These are phyloP conservation scores for Mortierella sp. DNA, from an alignment of 371 early-diverging fungal species.

Conservation along the genomic window DNA sequence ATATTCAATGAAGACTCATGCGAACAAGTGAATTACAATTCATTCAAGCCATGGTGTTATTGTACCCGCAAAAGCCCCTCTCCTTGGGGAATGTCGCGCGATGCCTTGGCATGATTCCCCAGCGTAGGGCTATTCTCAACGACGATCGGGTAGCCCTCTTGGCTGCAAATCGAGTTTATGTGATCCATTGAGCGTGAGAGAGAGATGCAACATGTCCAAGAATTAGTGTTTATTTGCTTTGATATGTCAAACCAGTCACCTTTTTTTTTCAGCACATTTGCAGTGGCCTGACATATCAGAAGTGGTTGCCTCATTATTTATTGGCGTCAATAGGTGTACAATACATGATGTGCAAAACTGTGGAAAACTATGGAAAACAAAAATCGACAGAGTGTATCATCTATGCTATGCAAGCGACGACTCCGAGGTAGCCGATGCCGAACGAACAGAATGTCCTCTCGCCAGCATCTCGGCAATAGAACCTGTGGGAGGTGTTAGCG, in stretches of 20 bases:
- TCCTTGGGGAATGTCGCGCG: constrained; percentile 48
- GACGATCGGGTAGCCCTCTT: constrained; percentile 47
- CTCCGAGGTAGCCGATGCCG: constrained; percentile 6
- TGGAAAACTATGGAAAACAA: not conserved
- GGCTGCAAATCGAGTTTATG: constrained; percentile 35
- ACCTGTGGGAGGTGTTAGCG: not conserved
- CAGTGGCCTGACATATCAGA: no score
- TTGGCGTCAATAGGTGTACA: not conserved
- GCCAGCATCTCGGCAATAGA: constrained; percentile 33
- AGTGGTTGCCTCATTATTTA: no score
- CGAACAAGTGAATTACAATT: not conserved
- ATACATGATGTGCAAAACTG: not conserved
- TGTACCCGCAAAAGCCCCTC: constrained; percentile 50
- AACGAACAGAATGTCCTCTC: constrained; percentile 19
- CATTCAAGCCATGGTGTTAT: not conserved
- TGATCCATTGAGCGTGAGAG: constrained; percentile 26
- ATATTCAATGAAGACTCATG: not conserved
- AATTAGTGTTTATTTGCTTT: not conserved
- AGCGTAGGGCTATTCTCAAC: constrained; percentile 40
- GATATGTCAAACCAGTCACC: constrained; percentile 1
- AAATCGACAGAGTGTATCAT: constrained; percentile 16
- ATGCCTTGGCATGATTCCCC: constrained; percentile 54
- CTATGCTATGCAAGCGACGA: not conserved
- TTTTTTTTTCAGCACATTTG: no score
- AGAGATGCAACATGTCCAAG: not conserved